Conservation (phyloP, 257 asterid species). For the Ligustrum vulgare region DNA sequence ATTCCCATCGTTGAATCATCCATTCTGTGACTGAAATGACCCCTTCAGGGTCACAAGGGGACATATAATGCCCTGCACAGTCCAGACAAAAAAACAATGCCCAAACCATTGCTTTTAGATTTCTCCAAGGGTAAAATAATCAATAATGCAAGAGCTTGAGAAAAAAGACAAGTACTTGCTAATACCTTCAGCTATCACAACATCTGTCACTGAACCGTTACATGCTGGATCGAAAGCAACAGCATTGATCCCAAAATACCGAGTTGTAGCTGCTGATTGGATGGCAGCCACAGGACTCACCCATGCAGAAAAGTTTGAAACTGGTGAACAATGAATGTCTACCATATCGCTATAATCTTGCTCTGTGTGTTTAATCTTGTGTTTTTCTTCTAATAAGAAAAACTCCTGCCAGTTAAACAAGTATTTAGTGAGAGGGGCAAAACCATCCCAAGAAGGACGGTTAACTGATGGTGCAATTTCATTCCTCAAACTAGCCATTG, state of each 20-base stretch:
- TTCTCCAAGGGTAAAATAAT: background rate
- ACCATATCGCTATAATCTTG: slow-evolving; percentile 73
- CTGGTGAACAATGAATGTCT: slow-evolving; percentile 93
- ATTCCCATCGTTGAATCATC: slow-evolving; percentile 99
- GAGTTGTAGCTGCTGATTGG: slow-evolving; percentile 88
- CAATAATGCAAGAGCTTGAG: background rate
- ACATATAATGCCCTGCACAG: slow-evolving; percentile 92
- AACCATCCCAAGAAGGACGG: slow-evolving; percentile 98
- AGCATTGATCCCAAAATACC: slow-evolving; percentile 99
- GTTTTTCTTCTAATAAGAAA: slow-evolving; percentile 74
- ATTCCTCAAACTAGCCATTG: slow-evolving; percentile 61
- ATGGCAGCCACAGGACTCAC: slow-evolving; percentile 99
- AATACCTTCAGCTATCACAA: slow-evolving; percentile 92
- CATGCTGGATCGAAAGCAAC: slow-evolving; percentile 98
- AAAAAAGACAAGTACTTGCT: background rate
- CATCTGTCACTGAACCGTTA: slow-evolving; percentile 95
- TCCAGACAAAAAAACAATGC: slow-evolving; percentile 21
- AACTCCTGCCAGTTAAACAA: slow-evolving; percentile 95
- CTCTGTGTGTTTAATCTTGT: slow-evolving; percentile 65
- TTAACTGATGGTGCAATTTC: slow-evolving; percentile 82
- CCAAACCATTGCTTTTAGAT: background rate
- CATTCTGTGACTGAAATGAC: slow-evolving; percentile 96
- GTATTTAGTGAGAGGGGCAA: slow-evolving; percentile 93
- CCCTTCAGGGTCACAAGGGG: slow-evolving; percentile 97
- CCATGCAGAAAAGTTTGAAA: slow-evolving; percentile 96